Percentiles rank a stretch among this genome's conserved stretches.
Conservation (phyloP, 176 grass and related monocot species). For the Carex littledalei region DNA sequence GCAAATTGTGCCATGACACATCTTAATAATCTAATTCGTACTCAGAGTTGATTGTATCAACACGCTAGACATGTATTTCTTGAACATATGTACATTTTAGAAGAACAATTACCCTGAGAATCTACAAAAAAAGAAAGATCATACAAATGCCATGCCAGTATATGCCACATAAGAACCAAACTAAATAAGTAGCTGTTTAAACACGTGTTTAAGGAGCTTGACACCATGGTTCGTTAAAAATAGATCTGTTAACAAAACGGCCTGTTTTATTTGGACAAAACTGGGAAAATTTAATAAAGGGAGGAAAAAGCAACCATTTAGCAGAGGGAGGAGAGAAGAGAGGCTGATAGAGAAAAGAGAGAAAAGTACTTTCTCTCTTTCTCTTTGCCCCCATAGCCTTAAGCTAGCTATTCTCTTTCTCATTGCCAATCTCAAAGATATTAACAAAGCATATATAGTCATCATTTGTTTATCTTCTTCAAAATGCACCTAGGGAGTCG, state of each 20-base stretch:
- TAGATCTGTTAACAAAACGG: background rate
- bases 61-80: background rate
- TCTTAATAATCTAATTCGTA: background rate
- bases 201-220: background rate
- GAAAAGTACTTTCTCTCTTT: conserved; percentile 27
- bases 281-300: background rate
- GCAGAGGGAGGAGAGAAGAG: conserved; percentile 15
- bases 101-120: background rate
- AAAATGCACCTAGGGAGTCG: conserved; percentile 26
- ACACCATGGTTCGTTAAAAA: conserved; percentile 14
- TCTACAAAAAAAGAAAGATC: background rate
- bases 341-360: conserved; percentile 33
- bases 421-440: background rate
- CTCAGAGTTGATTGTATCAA: background rate
- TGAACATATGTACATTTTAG: background rate
- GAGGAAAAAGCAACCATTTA: background rate
- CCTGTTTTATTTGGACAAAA: background rate
- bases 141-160: background rate
- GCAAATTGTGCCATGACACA: background rate
- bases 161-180: conserved; percentile 10
- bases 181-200: background rate
- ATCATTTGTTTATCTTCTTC: conserved; percentile 34
- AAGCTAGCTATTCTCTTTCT: background rate
- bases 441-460: background rate
- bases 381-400: conserved; percentile 10